A percentile compares a stretch with the other conserved stretches of the same genome.
phyloP scores from a whole-genome alignment of 2,329 filamentous ascomycete genomes.

The Niveomyces coronatus region DNA sequence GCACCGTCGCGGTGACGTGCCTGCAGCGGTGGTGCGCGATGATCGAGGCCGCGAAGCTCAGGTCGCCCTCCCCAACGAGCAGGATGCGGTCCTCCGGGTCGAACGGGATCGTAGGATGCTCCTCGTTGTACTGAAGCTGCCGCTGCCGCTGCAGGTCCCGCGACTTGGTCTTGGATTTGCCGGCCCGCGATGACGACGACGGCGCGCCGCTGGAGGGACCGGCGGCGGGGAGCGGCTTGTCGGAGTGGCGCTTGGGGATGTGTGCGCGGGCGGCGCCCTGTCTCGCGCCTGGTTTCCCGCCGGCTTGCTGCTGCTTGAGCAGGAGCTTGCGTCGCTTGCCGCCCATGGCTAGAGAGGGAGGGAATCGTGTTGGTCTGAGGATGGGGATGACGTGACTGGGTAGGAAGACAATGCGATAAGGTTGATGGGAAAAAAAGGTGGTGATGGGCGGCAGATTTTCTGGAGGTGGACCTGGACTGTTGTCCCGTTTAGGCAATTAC shows the following conservation, averaged over 20 bases:
- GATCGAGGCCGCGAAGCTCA: conserved; percentile 64
- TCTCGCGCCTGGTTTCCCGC: background rate
- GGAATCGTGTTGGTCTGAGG: background rate
- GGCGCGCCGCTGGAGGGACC: conserved; percentile 3
- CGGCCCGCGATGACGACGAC: background rate
- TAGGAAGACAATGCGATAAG: background rate
- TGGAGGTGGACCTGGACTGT: background rate
- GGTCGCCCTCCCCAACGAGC: conserved; percentile 69
- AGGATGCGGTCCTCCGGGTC: conserved; percentile 56
- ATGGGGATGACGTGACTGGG: background rate
- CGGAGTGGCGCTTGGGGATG: conserved; percentile 7
- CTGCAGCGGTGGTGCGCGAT: conserved; percentile 55
- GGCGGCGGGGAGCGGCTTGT: conserved; percentile 6
- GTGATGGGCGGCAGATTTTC: conserved; percentile 3
- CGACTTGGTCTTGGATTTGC: conserved; percentile 10
- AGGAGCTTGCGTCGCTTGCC: conserved; percentile 7
- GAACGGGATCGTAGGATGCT: conserved; percentile 54
- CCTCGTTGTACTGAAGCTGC: conserved; percentile 19
- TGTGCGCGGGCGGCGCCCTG: background rate
- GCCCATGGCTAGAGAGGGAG: background rate
- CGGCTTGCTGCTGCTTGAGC: conserved; percentile 1
- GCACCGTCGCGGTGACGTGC: conserved; percentile 58
- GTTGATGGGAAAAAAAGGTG: background rate
- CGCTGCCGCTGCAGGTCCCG: conserved; percentile 9
- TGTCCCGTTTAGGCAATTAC: background rate